These are phyloP conservation scores for Epichloe elymi DNA, from an alignment of 2,329 filamentous ascomycete species.

Conservation along the genomic window DNA sequence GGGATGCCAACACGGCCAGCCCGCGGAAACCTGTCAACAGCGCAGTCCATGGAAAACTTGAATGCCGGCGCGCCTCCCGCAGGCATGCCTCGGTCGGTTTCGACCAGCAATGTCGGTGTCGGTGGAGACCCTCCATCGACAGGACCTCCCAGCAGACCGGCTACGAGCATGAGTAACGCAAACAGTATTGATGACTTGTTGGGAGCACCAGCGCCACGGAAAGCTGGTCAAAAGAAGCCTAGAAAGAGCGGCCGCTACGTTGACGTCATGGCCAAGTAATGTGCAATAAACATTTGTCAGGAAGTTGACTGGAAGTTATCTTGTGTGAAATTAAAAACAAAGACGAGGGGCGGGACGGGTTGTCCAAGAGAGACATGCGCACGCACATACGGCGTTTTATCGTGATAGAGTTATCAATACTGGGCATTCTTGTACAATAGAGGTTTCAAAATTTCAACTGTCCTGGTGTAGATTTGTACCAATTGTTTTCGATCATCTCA, in stretches of 20 bases:
- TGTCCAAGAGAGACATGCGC: neutral
- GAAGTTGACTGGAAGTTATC: no score
- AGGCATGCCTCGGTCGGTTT: slow-evolving; percentile 33
- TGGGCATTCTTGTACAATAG: slow-evolving; percentile 4
- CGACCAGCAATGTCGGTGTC: slow-evolving; percentile 27
- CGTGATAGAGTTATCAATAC: neutral
- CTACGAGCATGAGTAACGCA: slow-evolving; percentile 79
- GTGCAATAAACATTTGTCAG: no score
- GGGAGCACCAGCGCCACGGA: slow-evolving; percentile 58
- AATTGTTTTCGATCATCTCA: neutral
- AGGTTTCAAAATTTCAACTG: neutral
- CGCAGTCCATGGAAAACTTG: slow-evolving; percentile 13
- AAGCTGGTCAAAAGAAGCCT: slow-evolving; percentile 49
- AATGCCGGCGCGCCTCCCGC: slow-evolving; percentile 24
- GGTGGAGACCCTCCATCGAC: slow-evolving; percentile 22
- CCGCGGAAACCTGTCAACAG: neutral
- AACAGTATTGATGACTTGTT: slow-evolving; percentile 90
- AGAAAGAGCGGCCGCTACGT: slow-evolving; percentile 85
- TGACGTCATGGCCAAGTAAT: slow-evolving; percentile 77
- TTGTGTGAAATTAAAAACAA: neutral
- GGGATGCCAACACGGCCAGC: slow-evolving; percentile 12
- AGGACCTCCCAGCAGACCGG: slow-evolving; percentile 53
- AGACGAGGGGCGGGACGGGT: neutral
- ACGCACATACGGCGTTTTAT: slow-evolving; percentile 1
- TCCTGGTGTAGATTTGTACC: neutral